phyloP scores from a whole-genome alignment of 2,329 filamentous ascomycete genomes.

The Aspergillus sp. region DNA sequence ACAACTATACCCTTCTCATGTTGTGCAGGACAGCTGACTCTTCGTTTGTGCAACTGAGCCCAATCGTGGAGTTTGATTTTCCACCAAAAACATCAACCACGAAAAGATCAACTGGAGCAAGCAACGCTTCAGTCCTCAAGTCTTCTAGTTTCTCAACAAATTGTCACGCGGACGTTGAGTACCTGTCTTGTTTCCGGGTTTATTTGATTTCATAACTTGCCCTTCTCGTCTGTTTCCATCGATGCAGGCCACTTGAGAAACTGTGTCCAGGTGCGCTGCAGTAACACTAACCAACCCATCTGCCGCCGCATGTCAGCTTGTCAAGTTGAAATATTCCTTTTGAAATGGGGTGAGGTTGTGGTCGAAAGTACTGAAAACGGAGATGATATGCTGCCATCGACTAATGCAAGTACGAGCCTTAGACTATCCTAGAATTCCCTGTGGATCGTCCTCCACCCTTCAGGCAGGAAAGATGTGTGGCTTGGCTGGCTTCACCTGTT shows the following conservation, averaged over 20 bases:
- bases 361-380: background rate
- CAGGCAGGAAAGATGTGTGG: background rate
- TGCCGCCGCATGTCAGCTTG: background rate
- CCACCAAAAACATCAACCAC: background rate
- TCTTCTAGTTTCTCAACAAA: background rate
- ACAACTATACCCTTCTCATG: background rate
- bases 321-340: background rate
- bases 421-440: background rate
- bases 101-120: background rate
- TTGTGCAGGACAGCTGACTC: background rate
- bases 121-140: background rate
- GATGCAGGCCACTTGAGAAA: too few species aligned
- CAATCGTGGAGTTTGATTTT: background rate
- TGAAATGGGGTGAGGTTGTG: background rate
- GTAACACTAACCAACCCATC: background rate
- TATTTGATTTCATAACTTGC: background rate
- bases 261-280: background rate
- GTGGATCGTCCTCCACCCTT: background rate
- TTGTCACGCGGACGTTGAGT: background rate
- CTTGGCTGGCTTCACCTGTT: background rate
- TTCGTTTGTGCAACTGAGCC: background rate
- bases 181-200: background rate
- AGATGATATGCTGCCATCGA: background rate
- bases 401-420: conserved; percentile 6
- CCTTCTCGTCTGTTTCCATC: background rate